Percentiles rank a stretch among this genome's conserved stretches.
Evolutionary conservation across 1,284 basidiomycete genomes (phyloP).

Genomic region (Boletus smithii): DNA sequence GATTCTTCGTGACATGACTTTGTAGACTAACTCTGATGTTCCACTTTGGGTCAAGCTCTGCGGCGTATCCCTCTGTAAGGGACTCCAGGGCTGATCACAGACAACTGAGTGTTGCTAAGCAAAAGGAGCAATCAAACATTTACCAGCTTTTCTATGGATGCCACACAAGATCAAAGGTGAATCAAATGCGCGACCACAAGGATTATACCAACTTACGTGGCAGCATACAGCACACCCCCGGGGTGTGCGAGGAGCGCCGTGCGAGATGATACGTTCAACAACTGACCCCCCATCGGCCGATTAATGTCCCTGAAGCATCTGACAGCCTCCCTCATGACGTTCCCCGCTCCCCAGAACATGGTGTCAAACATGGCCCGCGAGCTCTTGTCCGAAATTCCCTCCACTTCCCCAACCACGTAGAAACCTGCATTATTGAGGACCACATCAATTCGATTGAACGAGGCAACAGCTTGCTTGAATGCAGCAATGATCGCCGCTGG

Average conservation of each 20-base stretch:
- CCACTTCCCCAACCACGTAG: conserved; percentile 27
- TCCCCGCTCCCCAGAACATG: conserved; percentile 34
- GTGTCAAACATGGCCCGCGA: conserved; percentile 33
- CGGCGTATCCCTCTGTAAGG: conserved; percentile 28
- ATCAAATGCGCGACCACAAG: not conserved
- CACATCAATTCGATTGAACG: conserved; percentile 32
- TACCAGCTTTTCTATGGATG: conserved; percentile 24
- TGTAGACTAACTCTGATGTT: conserved; percentile 24
- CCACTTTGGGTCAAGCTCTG: conserved; percentile 28
- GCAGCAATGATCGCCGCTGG: conserved; percentile 19
- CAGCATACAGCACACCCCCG: conserved; percentile 20
- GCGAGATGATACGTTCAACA: conserved; percentile 29
- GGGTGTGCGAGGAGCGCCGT: conserved; percentile 26
- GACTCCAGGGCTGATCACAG: conserved; percentile 22
- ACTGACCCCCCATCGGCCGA: conserved; percentile 23
- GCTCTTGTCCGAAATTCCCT: conserved; percentile 26
- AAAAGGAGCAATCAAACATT: not conserved
- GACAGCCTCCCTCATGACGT: conserved; percentile 30
- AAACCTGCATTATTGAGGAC: conserved; percentile 39
- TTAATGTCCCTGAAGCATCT: conserved; percentile 28
- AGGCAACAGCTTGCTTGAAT: conserved; percentile 24
- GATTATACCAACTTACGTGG: conserved; percentile 20
- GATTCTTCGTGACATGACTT: not conserved
- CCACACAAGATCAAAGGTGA: no score
- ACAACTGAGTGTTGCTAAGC: not conserved